Percentiles rank a stretch among this genome's conserved stretches.
These are phyloP conservation scores for Penstemon davidsonii DNA, from an alignment of 257 asterid species.

Conservation along the genomic window DNA sequence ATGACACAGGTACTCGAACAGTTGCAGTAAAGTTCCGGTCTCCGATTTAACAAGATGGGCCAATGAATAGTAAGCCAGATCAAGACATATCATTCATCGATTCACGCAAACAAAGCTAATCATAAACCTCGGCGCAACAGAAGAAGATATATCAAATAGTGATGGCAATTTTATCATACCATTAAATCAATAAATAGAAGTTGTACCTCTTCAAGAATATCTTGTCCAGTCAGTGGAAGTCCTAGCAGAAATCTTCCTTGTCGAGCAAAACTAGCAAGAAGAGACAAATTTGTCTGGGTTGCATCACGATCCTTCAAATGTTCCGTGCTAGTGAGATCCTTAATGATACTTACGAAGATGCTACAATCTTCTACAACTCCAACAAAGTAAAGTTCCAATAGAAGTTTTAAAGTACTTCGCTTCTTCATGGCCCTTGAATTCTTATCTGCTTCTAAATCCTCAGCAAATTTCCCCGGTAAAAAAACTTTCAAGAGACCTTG, in stretches of 20 bases:
- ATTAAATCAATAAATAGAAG: slow-evolving; percentile 17
- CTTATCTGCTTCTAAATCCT: slow-evolving; percentile 80
- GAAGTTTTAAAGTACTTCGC: slow-evolving; percentile 94
- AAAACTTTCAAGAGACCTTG: slow-evolving; percentile 92
- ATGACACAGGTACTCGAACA: background rate
- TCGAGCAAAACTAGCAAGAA: slow-evolving; percentile 94
- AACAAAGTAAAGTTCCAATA: slow-evolving; percentile 91
- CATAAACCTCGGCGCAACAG: slow-evolving; percentile 19
- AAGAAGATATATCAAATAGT: slow-evolving; percentile 14
- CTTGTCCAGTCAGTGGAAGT: slow-evolving; percentile 75
- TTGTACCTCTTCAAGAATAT: slow-evolving; percentile 80
- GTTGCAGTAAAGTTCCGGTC: slow-evolving; percentile 15
- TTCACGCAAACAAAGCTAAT: slow-evolving; percentile 3
- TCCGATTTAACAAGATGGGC: slow-evolving; percentile 10
- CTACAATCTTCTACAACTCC: slow-evolving; percentile 86
- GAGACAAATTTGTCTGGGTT: slow-evolving; percentile 93
- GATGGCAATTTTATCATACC: slow-evolving; percentile 7
- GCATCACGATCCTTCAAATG: slow-evolving; percentile 96
- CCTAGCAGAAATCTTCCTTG: slow-evolving; percentile 96
- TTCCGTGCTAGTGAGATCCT: slow-evolving; percentile 84
- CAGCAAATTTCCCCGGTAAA: slow-evolving; percentile 72
- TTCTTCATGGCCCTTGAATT: slow-evolving; percentile 92
- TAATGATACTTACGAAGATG: slow-evolving; percentile 68
- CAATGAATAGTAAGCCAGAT: slow-evolving; percentile 21
- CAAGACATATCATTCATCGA: slow-evolving; percentile 22